Conservation (phyloP, 192 early-diverging fungal genomes). For the Rhizophagus sp. region DNA sequence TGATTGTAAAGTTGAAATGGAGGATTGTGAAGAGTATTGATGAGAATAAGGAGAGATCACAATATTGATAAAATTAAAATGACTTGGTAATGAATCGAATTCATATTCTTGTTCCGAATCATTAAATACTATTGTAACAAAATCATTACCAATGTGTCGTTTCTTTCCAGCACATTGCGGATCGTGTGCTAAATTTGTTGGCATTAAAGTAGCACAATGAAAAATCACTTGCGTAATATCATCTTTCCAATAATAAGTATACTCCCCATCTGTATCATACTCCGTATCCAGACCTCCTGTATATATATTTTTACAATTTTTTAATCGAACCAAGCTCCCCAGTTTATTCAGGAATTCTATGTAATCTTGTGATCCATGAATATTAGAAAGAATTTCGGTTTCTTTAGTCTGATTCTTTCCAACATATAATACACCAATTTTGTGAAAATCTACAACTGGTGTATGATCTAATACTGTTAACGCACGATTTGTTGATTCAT, state of each 20-base stretch:
- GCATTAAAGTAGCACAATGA: slow-evolving; percentile 95
- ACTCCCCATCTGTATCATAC: slow-evolving; percentile 82
- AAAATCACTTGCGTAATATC: slow-evolving; percentile 88
- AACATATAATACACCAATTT: slow-evolving; percentile 93
- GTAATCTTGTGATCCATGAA: slow-evolving; percentile 84
- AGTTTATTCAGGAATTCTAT: slow-evolving; percentile 80
- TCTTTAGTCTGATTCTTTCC: slow-evolving; percentile 84
- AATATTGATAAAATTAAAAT: slow-evolving; percentile 97
- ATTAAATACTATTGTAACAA: slow-evolving; percentile 91
- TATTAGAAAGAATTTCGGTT: slow-evolving; percentile 84
- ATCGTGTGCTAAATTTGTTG: slow-evolving; percentile 72
- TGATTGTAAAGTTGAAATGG: background rate
- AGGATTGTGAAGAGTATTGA: background rate
- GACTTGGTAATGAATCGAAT: slow-evolving; percentile 88
- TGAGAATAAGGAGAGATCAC: slow-evolving; percentile 76
- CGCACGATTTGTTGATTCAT: slow-evolving; percentile 74
- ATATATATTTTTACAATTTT: slow-evolving; percentile 67
- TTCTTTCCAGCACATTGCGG: slow-evolving; percentile 84
- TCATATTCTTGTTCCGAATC: slow-evolving; percentile 81
- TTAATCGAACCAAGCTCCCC: slow-evolving; percentile 73
- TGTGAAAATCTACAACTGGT: slow-evolving; percentile 91
- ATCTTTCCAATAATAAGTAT: slow-evolving; percentile 80
- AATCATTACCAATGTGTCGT: slow-evolving; percentile 97
- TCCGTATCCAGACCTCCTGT: slow-evolving; percentile 88
- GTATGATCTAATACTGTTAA: slow-evolving; percentile 84